These are phyloP conservation scores for Leishmania amazonensis DNA, from an alignment of 208 protist species.

Conservation along the genomic window DNA sequence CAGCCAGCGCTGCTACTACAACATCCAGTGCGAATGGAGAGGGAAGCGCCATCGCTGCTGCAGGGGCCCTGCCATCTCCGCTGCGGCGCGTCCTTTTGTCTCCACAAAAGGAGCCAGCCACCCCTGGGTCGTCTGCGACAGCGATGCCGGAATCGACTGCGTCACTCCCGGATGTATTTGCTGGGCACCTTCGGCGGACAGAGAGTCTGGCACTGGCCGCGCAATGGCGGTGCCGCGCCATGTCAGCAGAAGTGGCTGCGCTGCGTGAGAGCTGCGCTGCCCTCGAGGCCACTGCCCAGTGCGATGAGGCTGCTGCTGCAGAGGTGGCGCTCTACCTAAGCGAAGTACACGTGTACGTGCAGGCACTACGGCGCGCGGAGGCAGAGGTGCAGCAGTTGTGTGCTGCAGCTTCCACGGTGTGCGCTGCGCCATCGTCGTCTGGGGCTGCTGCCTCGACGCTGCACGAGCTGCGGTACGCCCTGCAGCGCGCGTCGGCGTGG, in stretches of 20 bases:
- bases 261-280: slow-evolving; percentile 13
- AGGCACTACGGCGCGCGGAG: slow-evolving; percentile 29
- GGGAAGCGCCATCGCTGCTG: background rate
- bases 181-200: slow-evolving; percentile 19
- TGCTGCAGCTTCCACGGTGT: background rate
- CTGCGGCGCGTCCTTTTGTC: background rate
- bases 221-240: slow-evolving; percentile 13
- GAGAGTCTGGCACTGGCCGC: slow-evolving; percentile 20
- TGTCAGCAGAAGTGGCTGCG: slow-evolving; percentile 19
- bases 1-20: background rate
- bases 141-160: background rate
- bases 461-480: slow-evolving; percentile 11
- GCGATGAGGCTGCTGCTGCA: slow-evolving; percentile 15
- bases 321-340: slow-evolving; percentile 10
- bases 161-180: slow-evolving; percentile 10
- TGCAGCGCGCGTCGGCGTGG: slow-evolving; percentile 8
- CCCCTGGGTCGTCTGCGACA: background rate
- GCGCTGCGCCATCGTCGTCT: background rate
- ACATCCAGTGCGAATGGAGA: background rate
- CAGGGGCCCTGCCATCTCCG: background rate
- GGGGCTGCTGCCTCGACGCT: background rate
- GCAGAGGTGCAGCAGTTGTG: slow-evolving; percentile 17
- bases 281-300: background rate
- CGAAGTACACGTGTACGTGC: slow-evolving; percentile 30
- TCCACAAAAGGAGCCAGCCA: background rate